Percentiles rank a stretch among this genome's conserved stretches.
phyloP scores from a whole-genome alignment of 164 flowering plant species.

The Stephania japonica region DNA sequence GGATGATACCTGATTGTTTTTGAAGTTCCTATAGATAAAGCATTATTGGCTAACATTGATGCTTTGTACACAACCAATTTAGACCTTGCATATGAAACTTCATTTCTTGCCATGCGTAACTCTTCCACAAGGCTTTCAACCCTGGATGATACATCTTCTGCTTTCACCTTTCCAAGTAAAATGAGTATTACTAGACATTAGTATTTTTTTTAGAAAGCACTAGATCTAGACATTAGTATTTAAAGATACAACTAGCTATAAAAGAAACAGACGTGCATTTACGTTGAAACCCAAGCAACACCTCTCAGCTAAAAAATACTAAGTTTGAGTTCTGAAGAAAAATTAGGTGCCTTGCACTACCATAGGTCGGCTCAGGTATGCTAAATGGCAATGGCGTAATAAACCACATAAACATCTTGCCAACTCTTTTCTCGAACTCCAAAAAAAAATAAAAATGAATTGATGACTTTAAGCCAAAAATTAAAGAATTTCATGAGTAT shows the following conservation, averaged over 20 bases:
- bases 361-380: too few relatives aligned
- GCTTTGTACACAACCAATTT: conserved; percentile 81
- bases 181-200: not conserved
- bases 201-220: not conserved
- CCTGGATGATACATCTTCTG: conserved; percentile 76
- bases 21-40: conserved; percentile 57
- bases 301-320: not conserved
- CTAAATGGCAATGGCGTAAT: too few relatives aligned
- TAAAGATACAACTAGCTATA: not conserved
- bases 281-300: not conserved
- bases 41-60: conserved; percentile 52
- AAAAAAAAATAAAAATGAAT: not conserved
- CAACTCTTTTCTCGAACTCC: too few relatives aligned
- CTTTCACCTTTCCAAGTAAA: conserved; percentile 56
- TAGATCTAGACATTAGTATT: not conserved
- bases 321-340: not conserved
- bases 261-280: not conserved
- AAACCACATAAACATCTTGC: too few relatives aligned
- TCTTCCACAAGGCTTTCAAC: conserved; percentile 83
- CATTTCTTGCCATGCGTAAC: conserved; percentile 55
- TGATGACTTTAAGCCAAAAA: not conserved
- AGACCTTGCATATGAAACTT: conserved; percentile 63
- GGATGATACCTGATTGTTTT: conserved; percentile 13
- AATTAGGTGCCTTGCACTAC: not conserved
- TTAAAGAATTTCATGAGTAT: not conserved